Evolutionary conservation across 441 rosid species (phyloP).

Genomic region (Sinapis alba): DNA sequence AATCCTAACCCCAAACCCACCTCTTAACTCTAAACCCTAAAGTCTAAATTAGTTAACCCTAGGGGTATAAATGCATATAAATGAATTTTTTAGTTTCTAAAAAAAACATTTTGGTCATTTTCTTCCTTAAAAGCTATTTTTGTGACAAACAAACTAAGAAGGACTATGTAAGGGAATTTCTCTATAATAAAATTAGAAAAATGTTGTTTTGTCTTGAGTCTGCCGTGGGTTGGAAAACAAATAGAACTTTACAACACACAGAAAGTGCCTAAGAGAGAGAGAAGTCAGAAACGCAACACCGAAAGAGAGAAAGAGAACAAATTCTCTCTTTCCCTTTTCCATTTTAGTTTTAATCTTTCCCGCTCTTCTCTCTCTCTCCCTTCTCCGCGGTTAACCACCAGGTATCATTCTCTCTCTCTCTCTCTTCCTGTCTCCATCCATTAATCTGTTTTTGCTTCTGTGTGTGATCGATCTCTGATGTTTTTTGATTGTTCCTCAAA

Average conservation of each 20-base stretch:
- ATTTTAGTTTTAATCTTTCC: slow-evolving; percentile 28
- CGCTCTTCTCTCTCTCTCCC: slow-evolving; percentile 35
- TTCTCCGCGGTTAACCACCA: slow-evolving; percentile 40
- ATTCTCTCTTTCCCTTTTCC: neutral
- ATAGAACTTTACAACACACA: neutral
- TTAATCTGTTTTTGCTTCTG: neutral
- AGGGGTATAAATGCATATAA: too few relatives aligned
- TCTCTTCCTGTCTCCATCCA: neutral
- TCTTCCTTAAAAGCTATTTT: too few relatives aligned
- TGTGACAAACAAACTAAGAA: too few relatives aligned
- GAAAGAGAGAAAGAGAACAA: slow-evolving; percentile 13
- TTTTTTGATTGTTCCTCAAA: neutral
- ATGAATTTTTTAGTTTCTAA: too few relatives aligned
- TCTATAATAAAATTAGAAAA: neutral
- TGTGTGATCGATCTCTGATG: neutral
- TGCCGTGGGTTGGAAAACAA: neutral
- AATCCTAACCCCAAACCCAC: too few relatives aligned
- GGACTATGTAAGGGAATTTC: too few relatives aligned
- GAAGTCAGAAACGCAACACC: slow-evolving; percentile 17
- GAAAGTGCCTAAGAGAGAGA: neutral
- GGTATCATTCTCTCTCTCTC: slow-evolving; percentile 33
- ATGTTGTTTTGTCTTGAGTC: neutral
- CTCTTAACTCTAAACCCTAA: too few relatives aligned
- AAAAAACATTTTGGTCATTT: too few relatives aligned
- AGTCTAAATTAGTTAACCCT: too few relatives aligned